Base-by-base conservation (phyloP, 2,329 filamentous ascomycete genomes). In the Colletotrichum zoysiae region DNA sequence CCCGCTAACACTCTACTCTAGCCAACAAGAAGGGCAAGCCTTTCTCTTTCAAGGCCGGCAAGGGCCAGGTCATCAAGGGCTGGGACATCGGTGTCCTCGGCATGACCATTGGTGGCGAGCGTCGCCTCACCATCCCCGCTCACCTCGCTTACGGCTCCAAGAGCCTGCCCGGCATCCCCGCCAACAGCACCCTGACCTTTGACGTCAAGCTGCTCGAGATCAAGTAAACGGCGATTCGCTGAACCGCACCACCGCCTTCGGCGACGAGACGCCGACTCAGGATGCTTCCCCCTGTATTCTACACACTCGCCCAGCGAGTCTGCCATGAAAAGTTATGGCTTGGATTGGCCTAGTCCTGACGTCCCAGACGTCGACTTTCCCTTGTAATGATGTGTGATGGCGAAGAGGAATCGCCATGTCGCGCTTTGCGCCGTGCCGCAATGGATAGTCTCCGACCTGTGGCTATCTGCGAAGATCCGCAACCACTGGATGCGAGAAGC, bases 11-110 rank as follows among this genome's bases (percentile, higher is more conserved):
- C 40, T 26, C 56, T 46, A 30, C 5, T 75, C 55, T 78, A 95
- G 94, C 95, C 83, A 98, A 99, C 89, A 99, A 98, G 89, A 98
- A 97, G 87, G 96, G 96, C 78, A 95, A 97, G 87, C 95, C 97
- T 70, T 99, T 99, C 86, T 89, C 89, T 76, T 98, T 98, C 90
- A 97, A 95, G 88, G 91, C 97, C 73, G 97, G 96, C 77, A 90
- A 91, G 81, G 95, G 95, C 74, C 94, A 98, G 83, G 97, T 99
- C 79, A 99, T 99, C 87, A 96, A 97, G 89, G 96, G 96, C 77
- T 98, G 96, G 97, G 97, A 99, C 82, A 90, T 98, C 75, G 96
- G 96, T 84, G 87, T 99, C 77, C 88, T 89, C 76, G 97, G 97
- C 84, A 98, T 99, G 94, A 87, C 91, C 77, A 92, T 95, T 76